Base-by-base conservation (phyloP, 2,329 filamentous ascomycete genomes). In the Diaporthe ilicicola region DNA sequence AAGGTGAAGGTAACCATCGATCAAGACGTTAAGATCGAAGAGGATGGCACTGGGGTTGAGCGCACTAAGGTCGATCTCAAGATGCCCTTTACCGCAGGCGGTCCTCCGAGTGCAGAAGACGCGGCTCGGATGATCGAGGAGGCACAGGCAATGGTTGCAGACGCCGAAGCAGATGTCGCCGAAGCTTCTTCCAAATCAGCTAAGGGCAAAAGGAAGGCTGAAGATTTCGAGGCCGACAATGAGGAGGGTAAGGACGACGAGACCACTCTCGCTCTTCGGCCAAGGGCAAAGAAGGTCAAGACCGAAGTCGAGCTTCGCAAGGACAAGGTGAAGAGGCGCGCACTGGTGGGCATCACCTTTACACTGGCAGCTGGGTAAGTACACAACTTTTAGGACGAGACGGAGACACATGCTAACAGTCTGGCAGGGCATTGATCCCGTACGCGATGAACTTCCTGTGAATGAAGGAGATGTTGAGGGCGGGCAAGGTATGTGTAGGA, bases 341-440 rank as follows among this genome's bases (percentile, higher is more conserved):
- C 96, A 56, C 85, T 97, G 73, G 88, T 97, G 74, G 95, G 96
- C 71, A 89, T 98, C 67, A 93, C 92, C 73, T 94, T 94, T 70
- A 96, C 94, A 56, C 87, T 98, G 80, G 94, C 93, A 70, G 88
- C 98, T 81, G 95, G 95, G 96, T 98, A 89, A 85, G 94, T 92
- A 37, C 34, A 53, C 51, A 59, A 24, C 42, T 46, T 17, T 6
- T 42, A 44, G 15, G 55, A 5, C 22, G 27, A 32, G 22, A 22
- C 15, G 29, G 5, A 29, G 4, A 34, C n/a, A 55, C 37, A 8
- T 19, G 65, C 67, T 78, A 73, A 77, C 67, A 42, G 17, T 27
- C 9, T 37, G 2, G 50, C 70, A 84, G 82, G 71, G 86, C 85
- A 39, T 77, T 87, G 66, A 84, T 86, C 70, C 85, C 86, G 44